Percentiles rank a stretch among this genome's conserved stretches.
Conservation (phyloP, 2,329 filamentous ascomycete species). For the Scorias spongiosa region DNA sequence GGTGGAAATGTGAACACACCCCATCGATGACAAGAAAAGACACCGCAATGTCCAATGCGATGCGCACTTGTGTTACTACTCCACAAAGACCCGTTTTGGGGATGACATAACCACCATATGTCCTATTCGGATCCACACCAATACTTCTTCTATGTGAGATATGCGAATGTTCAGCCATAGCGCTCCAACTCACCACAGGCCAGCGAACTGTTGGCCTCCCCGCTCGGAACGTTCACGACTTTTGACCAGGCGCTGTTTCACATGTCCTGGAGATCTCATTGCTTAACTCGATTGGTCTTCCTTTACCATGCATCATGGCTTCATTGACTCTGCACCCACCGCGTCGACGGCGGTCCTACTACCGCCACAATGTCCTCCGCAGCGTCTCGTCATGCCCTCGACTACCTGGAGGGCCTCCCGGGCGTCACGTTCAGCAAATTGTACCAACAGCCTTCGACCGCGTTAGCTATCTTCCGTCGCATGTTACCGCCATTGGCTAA, state of each 20-base stretch:
- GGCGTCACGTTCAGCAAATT: conserved; percentile 80
- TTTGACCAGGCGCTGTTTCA: neutral
- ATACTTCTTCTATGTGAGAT: too few species aligned
- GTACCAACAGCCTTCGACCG: conserved; percentile 90
- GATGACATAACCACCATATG: too few species aligned
- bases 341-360: neutral
- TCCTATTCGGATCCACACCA: too few species aligned
- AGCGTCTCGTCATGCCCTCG: conserved; percentile 50
- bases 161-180: too few species aligned
- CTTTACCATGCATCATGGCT: neutral
- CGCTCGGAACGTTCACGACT: neutral
- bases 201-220: too few species aligned
- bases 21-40: too few species aligned
- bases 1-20: too few species aligned
- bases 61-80: too few species aligned
- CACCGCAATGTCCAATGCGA: too few species aligned
- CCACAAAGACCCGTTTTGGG: too few species aligned
- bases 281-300: neutral
- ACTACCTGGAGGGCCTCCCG: conserved; percentile 84
- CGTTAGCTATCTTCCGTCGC: conserved; percentile 87
- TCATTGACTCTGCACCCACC: neutral
- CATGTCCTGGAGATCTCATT: neutral
- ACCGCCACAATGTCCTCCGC: conserved; percentile 24
- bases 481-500: conserved; percentile 94
- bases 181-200: too few species aligned